Percentiles rank a stretch among this genome's conserved stretches.
phyloP scores from a whole-genome alignment of 306 rosid species.

The Acacia confusa region DNA sequence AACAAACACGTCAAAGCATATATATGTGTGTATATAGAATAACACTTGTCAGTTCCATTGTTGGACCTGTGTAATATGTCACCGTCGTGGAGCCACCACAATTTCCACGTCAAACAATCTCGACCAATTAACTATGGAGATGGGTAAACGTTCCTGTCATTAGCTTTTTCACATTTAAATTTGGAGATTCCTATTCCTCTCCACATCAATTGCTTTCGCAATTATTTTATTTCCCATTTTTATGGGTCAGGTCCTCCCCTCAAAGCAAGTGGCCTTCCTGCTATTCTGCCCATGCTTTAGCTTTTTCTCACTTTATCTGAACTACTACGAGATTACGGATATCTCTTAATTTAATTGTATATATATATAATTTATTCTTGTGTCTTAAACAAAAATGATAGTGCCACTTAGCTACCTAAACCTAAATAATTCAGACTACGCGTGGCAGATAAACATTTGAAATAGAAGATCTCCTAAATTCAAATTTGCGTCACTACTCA shows the following conservation, averaged over 20 bases:
- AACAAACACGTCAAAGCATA: neutral
- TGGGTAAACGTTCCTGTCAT: slow-evolving; percentile 26
- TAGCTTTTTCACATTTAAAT: slow-evolving; percentile 13
- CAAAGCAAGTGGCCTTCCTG: neutral
- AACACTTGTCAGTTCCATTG: slow-evolving; percentile 22
- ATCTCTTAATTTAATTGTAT: neutral
- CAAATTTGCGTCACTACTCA: neutral
- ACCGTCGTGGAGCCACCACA: slow-evolving; percentile 31
- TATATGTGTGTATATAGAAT: neutral
- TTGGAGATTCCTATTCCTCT: slow-evolving; percentile 15
- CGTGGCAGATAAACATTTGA: neutral
- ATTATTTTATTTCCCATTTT: slow-evolving; percentile 15
- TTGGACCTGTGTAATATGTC: slow-evolving; percentile 1
- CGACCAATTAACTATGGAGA: slow-evolving; percentile 16
- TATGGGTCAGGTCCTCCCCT: neutral
- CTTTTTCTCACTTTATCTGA: no score
- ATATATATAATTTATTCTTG: neutral
- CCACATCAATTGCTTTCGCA: slow-evolving; percentile 20
- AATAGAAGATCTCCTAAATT: neutral
- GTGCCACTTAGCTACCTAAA: neutral
- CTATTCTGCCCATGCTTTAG: neutral
- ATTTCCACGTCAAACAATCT: slow-evolving; percentile 13
- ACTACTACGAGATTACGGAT: neutral
- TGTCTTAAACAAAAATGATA: neutral
- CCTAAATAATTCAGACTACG: neutral